Conservation (phyloP, 768 basidiomycete genomes). For the Boletus rubescentipes region DNA sequence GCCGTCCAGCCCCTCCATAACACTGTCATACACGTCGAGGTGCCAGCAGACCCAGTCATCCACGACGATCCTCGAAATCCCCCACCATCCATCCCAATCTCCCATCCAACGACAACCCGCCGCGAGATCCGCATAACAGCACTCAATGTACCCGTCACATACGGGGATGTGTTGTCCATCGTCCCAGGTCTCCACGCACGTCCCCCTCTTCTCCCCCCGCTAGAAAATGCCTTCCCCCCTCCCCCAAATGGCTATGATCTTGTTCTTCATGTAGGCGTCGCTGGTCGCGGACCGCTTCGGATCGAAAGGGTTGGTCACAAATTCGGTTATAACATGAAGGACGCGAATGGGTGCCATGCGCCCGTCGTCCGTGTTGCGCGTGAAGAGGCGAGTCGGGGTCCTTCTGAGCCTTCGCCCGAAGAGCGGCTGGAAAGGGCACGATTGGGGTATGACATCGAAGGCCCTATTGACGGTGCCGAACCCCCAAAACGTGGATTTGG, state of each 20-base stretch:
- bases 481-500: slow-evolving; percentile 36
- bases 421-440: slow-evolving; percentile 31
- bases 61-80: slow-evolving; percentile 16
- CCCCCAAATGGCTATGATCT: slow-evolving; percentile 60
- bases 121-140: slow-evolving; percentile 60
- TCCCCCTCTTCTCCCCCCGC: slow-evolving; percentile 49
- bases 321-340: slow-evolving; percentile 67
- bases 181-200: slow-evolving; percentile 60
- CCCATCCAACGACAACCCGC: slow-evolving; percentile 10
- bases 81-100: background rate
- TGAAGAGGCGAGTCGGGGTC: slow-evolving; percentile 22
- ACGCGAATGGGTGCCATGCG: slow-evolving; percentile 57
- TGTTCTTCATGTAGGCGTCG: slow-evolving; percentile 69
- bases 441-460: slow-evolving; percentile 29
- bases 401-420: slow-evolving; percentile 23
- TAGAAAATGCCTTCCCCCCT: slow-evolving; percentile 38
- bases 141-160: slow-evolving; percentile 57
- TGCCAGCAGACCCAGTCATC: slow-evolving; percentile 24
- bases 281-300: slow-evolving; percentile 58
- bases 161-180: slow-evolving; percentile 52
- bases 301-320: slow-evolving; percentile 70
- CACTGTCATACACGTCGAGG: slow-evolving; percentile 44
- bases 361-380: slow-evolving; percentile 37
- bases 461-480: slow-evolving; percentile 28
- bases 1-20: slow-evolving; percentile 65